These are phyloP conservation scores for Hypomontagnella monticulosa DNA, from an alignment of 495 filamentous ascomycete genomes.

Conservation along the genomic window DNA sequence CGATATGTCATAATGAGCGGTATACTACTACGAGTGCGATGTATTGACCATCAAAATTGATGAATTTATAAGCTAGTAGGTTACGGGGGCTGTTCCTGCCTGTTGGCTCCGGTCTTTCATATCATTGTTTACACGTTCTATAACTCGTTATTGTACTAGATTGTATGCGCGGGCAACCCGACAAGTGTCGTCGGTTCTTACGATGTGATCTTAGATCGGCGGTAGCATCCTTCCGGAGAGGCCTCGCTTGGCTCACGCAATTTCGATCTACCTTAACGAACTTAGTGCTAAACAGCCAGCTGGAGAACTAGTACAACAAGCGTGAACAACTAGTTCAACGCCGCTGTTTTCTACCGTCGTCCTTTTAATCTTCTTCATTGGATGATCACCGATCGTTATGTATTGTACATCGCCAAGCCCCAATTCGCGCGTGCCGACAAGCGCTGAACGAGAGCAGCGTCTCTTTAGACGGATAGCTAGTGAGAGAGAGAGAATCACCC, in stretches of 20 bases:
- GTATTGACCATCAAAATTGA: background rate
- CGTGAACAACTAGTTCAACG: constrained; percentile 22
- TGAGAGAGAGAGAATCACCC: constrained; percentile 6
- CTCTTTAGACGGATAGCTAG: background rate
- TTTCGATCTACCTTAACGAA: constrained; percentile 24
- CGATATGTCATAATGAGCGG: background rate
- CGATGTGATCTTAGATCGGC: constrained; percentile 4
- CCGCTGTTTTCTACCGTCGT: constrained; percentile 29
- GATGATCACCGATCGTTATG: constrained; percentile 21
- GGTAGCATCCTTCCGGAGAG: constrained; percentile 24
- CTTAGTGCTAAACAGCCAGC: constrained; percentile 10
- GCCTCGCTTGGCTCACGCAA: constrained; percentile 28
- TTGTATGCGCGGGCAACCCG: background rate
- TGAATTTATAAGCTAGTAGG: constrained; percentile 7
- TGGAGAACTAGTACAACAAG: constrained; percentile 12
- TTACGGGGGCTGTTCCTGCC: constrained; percentile 22
- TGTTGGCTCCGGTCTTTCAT: constrained; percentile 10
- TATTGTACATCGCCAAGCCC: constrained; percentile 9
- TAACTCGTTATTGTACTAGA: constrained; percentile 6
- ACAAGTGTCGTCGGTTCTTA: constrained; percentile 20
- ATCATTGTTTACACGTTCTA: constrained; percentile 3
- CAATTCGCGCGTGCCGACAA: constrained; percentile 18
- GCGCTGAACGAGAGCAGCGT: constrained; percentile 10
- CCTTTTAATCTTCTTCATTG: constrained; percentile 27
- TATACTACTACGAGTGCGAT: background rate